Evolutionary conservation across 1,139 yeast species (phyloP).

Genomic region (Blastobotrys indianensis): DNA sequence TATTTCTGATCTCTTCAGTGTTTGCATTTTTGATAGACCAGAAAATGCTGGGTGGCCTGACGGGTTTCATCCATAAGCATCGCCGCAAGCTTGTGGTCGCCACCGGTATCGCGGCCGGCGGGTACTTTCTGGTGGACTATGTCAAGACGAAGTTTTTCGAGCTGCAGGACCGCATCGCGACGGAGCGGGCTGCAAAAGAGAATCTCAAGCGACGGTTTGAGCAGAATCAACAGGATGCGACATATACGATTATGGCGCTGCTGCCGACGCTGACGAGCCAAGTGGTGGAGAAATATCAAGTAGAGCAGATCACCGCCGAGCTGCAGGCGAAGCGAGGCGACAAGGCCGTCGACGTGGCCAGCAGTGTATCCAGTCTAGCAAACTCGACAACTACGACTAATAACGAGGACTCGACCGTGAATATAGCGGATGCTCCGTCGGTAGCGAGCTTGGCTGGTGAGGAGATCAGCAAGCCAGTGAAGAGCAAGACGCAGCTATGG

Average conservation of each 20-base stretch:
- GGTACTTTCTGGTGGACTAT: slow-evolving; percentile 55
- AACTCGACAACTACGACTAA: slow-evolving; percentile 18
- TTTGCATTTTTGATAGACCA: too few species aligned
- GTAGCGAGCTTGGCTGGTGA: slow-evolving; percentile 11
- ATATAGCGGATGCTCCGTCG: neutral
- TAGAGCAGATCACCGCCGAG: slow-evolving; percentile 67
- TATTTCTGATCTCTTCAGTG: too few species aligned
- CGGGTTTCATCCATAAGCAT: slow-evolving; percentile 56
- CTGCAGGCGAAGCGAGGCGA: slow-evolving; percentile 55
- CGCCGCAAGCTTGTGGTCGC: slow-evolving; percentile 53
- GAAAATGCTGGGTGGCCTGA: slow-evolving; percentile 39
- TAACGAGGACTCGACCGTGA: slow-evolving; percentile 1
- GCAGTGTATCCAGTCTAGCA: slow-evolving; percentile 5
- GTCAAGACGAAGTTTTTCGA: slow-evolving; percentile 56
- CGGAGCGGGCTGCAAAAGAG: slow-evolving; percentile 74
- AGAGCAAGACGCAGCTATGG: slow-evolving; percentile 79
- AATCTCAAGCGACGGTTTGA: slow-evolving; percentile 61
- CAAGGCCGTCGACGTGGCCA: slow-evolving; percentile 18
- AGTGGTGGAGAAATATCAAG: slow-evolving; percentile 57
- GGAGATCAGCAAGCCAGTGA: slow-evolving; percentile 7
- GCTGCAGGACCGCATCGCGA: slow-evolving; percentile 61
- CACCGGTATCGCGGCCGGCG: slow-evolving; percentile 52
- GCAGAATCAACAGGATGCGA: slow-evolving; percentile 89
- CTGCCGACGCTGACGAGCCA: slow-evolving; percentile 71
- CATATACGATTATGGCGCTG: slow-evolving; percentile 76